Percentiles rank a stretch among this genome's conserved stretches.
phyloP scores from a whole-genome alignment of 73 alveolate genomes.

The Strombidium stylifer region DNA sequence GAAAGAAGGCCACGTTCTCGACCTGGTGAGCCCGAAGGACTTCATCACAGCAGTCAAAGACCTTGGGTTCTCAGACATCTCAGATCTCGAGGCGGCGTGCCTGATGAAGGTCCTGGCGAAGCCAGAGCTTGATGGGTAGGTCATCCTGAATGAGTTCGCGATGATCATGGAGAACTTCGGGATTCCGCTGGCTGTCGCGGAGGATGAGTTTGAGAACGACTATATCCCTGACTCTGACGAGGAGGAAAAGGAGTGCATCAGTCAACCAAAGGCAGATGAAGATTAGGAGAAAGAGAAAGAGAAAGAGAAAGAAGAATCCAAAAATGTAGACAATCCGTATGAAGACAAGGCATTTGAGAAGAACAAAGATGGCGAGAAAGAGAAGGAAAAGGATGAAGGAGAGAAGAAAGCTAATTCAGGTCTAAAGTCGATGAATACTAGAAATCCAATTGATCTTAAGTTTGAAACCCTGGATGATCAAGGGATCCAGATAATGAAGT shows the following conservation, averaged over 20 bases:
- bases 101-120: conserved; percentile 42
- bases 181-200: conserved; percentile 13
- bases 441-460: no score
- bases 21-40: conserved; percentile 41
- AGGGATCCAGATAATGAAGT: no score
- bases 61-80: conserved; percentile 24
- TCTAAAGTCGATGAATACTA: no score
- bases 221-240: background rate
- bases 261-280: background rate
- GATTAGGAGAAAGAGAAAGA: no score
- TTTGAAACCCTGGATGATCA: no score
- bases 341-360: no score
- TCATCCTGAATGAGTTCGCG: conserved; percentile 21
- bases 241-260: conserved; percentile 17
- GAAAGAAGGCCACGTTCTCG: conserved; percentile 34
- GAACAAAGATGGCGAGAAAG: no score
- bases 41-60: conserved; percentile 50
- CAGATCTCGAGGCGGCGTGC: conserved; percentile 31
- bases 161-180: conserved; percentile 52
- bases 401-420: no score
- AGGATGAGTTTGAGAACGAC: background rate
- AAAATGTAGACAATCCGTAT: no score
- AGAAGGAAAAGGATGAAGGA: no score
- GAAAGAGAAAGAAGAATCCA: no score
- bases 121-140: conserved; percentile 18